Evolutionary conservation across 2,329 filamentous ascomycete species (phyloP), one percentile per base, ranked within the genome.

Genomic region (Cytospora piceicola): DNA sequence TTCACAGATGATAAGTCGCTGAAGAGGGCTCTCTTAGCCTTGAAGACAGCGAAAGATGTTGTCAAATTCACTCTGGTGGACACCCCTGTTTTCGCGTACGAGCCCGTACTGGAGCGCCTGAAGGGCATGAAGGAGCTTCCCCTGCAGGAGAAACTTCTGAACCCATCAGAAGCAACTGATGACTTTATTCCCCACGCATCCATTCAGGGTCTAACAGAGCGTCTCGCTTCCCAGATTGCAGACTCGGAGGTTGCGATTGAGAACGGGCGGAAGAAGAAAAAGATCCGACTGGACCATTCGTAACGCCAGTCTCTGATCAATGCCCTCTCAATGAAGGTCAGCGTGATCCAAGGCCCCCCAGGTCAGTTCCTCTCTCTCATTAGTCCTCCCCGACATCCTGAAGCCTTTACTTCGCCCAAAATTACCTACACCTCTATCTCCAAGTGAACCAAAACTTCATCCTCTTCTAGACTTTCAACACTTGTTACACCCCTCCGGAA

Each of bases 341-440:
- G 85, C 57, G 73, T 89, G 0, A 90, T 93, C 1, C 90, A 92
- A 77, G 90, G 90, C 0, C 91, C 91, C 1, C 91, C 90, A 69
- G 90, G 87, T 86, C 4, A 15, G 51, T 7, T 24, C 12, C 15
- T 4, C 3, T 4, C 46, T 22, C 22, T n/a, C 24, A 32, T 6
- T 2, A 2, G 14, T 22, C 20, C 20, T 27, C 17, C 12, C 24
- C 12, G 15, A 5, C 17, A n/a, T n/a, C 11, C 5, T 17, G n/a
- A 9, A 49, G 4, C 2, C 9, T 49, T 49, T 7, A 22, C 8
- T 24, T n/a, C n/a, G 14, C 46, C 4, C 46, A 49, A 14, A 12
- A 5, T n/a, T 6, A 46, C 42, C 17, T 17, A 9, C 1, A 4
- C n/a, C 11, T 24, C 11, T 5, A 29, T 29, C 27, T 29, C 5